phyloP scores from a whole-genome alignment of 139 green algal genomes.

The Microglena sp. region DNA sequence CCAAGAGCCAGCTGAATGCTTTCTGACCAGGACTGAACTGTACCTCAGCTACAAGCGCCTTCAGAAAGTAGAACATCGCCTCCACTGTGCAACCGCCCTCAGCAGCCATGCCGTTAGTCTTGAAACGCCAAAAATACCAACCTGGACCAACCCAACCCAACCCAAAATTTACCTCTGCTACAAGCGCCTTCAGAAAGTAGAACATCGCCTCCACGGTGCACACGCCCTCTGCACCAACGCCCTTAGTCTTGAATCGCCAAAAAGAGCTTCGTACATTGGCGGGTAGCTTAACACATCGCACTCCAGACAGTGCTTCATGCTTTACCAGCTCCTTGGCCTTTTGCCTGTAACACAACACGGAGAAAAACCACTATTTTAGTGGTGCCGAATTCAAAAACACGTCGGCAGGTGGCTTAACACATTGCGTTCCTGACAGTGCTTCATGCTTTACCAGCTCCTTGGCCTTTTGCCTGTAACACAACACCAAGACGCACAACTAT shows the following conservation, averaged over 20 bases:
- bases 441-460: slow-evolving; percentile 23
- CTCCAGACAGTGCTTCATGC: slow-evolving; percentile 12
- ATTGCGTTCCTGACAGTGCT: slow-evolving; percentile 15
- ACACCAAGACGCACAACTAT: too few species aligned
- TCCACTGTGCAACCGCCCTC: slow-evolving; percentile 50
- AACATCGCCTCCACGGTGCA: too few species aligned
- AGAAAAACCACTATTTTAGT: too few species aligned
- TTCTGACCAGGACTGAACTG: too few species aligned
- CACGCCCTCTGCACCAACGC: background rate
- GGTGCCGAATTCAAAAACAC: too few species aligned
- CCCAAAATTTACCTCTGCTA: too few species aligned
- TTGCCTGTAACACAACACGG: too few species aligned
- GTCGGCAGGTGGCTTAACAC: slow-evolving; percentile 21
- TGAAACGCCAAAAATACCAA: too few species aligned
- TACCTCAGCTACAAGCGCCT: slow-evolving; percentile 19
- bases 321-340: slow-evolving; percentile 30
- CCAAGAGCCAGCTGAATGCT: too few species aligned
- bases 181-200: too few species aligned
- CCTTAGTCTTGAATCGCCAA: slow-evolving; percentile 44
- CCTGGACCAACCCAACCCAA: too few species aligned
- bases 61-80: slow-evolving; percentile 33
- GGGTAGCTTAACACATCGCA: slow-evolving; percentile 30
- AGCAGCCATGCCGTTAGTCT: too few species aligned
- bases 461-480: slow-evolving; percentile 38
- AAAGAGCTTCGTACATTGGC: slow-evolving; percentile 25